phyloP scores from a whole-genome alignment of 208 protist genomes.

The Porcisia hertigi region DNA sequence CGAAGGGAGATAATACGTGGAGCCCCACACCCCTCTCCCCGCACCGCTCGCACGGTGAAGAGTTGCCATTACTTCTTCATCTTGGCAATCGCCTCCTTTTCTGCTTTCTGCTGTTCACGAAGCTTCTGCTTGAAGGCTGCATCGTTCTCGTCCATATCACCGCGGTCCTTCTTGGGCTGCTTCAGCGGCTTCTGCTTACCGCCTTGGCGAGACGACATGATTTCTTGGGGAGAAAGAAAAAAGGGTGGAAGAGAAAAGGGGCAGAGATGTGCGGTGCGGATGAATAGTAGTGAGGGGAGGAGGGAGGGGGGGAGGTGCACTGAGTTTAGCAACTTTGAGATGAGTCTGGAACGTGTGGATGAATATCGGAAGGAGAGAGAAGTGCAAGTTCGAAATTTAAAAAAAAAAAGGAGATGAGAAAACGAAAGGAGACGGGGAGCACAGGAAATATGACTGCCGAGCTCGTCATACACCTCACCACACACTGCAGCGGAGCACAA shows the following conservation, averaged over 20 bases:
- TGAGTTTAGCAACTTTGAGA: neutral
- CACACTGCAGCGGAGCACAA: neutral
- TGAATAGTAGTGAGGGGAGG: neutral
- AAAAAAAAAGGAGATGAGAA: too few relatives aligned
- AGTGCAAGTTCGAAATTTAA: neutral
- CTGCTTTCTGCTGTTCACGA: constrained; percentile 84
- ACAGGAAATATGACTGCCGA: neutral
- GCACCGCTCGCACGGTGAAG: neutral
- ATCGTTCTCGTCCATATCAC: constrained; percentile 74
- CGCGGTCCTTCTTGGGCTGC: constrained; percentile 81
- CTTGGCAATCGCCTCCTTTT: constrained; percentile 89
- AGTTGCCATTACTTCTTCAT: constrained; percentile 64
- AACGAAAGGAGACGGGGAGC: neutral
- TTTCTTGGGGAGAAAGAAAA: neutral
- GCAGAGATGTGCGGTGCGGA: too few relatives aligned
- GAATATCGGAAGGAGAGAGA: neutral
- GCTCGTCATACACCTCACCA: neutral
- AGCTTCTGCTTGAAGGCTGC: constrained; percentile 74
- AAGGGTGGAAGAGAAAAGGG: neutral
- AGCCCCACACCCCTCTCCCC: too few relatives aligned
- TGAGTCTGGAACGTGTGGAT: neutral
- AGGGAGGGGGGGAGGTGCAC: neutral
- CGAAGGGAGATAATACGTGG: too few relatives aligned
- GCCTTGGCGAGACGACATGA: constrained; percentile 84
- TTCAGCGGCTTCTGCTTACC: constrained; percentile 92